Percentiles rank a stretch among this genome's conserved stretches.
Evolutionary conservation across 2,329 filamentous ascomycete genomes (phyloP).

Genomic region (Rosellinia necatrix): DNA sequence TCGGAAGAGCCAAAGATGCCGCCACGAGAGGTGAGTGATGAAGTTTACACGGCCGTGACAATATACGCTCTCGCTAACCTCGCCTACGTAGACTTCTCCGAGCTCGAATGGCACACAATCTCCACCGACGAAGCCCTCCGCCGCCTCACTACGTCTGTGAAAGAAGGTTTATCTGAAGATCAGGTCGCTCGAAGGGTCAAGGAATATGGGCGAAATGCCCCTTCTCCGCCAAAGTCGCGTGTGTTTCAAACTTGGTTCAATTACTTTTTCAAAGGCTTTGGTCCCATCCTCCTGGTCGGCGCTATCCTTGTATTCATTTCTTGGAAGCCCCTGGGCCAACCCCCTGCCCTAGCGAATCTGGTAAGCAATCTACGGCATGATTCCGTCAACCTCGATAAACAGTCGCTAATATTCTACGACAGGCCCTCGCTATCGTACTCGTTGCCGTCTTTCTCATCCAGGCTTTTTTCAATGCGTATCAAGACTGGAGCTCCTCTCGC

Average conservation of each 20-base stretch:
- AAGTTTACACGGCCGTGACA: neutral
- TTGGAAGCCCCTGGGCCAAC: conserved; percentile 75
- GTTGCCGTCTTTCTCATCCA: conserved; percentile 71
- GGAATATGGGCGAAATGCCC: conserved; percentile 69
- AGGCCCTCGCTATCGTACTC: conserved; percentile 73
- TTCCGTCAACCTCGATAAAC: no score
- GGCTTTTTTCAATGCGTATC: conserved; percentile 71
- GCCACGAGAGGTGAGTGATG: conserved; percentile 44
- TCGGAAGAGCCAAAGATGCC: conserved; percentile 47
- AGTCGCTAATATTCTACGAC: no score
- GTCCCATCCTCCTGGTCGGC: conserved; percentile 70
- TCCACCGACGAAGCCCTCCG: conserved; percentile 61
- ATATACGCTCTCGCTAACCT: conserved; percentile 22
- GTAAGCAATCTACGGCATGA: conserved; percentile 21
- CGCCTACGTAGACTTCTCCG: conserved; percentile 55
- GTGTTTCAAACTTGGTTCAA: conserved; percentile 61
- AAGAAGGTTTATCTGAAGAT: conserved; percentile 63
- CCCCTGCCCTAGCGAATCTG: conserved; percentile 70
- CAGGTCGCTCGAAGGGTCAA: conserved; percentile 59
- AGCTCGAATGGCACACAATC: conserved; percentile 71
- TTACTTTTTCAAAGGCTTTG: conserved; percentile 81
- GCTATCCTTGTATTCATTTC: conserved; percentile 75
- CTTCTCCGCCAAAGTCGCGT: conserved; percentile 67
- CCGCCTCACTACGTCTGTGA: conserved; percentile 60
- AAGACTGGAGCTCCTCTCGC: conserved; percentile 75